Conservation (phyloP, 257 asterid species). For the Capsicum chinense region DNA sequence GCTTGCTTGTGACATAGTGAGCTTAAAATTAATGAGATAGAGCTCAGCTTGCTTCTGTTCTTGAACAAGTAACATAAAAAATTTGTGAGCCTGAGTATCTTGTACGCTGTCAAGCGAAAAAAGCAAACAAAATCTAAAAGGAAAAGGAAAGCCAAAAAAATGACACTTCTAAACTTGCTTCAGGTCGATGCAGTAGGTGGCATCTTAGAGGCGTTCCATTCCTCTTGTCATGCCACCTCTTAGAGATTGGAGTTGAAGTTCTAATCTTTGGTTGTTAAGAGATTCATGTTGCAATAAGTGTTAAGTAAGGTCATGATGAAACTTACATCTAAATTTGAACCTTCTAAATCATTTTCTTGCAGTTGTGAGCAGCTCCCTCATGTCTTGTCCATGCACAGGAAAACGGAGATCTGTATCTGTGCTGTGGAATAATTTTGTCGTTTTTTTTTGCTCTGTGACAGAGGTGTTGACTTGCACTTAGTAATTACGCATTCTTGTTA, state of each 20-base stretch:
- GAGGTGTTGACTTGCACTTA: slow-evolving; percentile 18
- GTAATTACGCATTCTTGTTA: slow-evolving; percentile 20
- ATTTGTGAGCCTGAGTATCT: slow-evolving; percentile 12
- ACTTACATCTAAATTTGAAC: not conserved
- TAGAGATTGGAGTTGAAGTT: slow-evolving; percentile 3
- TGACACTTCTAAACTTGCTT: not conserved
- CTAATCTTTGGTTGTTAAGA: not conserved
- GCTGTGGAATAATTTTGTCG: not conserved
- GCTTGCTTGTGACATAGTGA: not conserved
- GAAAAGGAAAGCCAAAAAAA: not conserved
- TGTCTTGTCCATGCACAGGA: slow-evolving; percentile 1
- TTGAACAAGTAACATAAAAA: not conserved
- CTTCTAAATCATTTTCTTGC: not conserved
- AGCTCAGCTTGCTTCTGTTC: not conserved
- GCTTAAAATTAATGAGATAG: not conserved
- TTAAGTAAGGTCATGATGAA: not conserved
- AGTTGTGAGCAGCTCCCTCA: not conserved
- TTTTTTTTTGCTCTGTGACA: slow-evolving; percentile 15
- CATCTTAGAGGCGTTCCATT: not conserved
- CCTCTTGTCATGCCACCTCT: slow-evolving; percentile 10
- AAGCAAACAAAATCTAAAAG: not conserved
- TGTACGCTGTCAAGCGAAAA: not conserved
- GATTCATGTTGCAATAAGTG: slow-evolving; percentile 3
- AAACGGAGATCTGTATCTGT: slow-evolving; percentile 5
- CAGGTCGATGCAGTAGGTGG: not conserved